These are phyloP conservation scores for Neckera pumila DNA, from an alignment of 225 moss, liverwort and hornwort genomes.

Conservation along the genomic window DNA sequence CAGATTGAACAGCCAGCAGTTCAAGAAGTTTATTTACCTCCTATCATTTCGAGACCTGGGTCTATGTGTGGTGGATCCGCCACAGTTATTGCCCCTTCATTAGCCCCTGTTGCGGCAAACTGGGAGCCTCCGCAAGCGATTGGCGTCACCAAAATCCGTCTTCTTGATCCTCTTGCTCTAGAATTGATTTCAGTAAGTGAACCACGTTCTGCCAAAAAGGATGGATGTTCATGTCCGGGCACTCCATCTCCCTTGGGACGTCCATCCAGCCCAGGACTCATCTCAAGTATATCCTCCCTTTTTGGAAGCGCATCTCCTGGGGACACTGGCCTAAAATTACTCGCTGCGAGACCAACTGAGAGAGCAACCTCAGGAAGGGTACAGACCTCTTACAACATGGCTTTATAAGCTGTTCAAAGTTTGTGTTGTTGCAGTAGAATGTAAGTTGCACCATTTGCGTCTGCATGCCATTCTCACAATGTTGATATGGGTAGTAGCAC, in stretches of 20 bases:
- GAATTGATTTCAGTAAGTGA: neutral
- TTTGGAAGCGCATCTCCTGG: neutral
- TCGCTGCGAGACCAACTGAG: conserved; percentile 10
- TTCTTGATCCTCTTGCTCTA: conserved; percentile 8
- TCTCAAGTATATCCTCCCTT: conserved; percentile 10
- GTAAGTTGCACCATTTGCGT: neutral
- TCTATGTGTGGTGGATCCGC: neutral
- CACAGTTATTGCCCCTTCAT: conserved; percentile 4
- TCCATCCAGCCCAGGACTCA: neutral
- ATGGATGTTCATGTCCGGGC: neutral
- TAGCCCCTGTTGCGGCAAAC: neutral
- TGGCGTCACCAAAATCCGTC: conserved; percentile 20
- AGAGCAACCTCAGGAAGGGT: conserved; percentile 29
- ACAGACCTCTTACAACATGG: neutral
- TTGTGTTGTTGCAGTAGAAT: neutral
- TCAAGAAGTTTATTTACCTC: conserved; percentile 16
- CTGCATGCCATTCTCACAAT: neutral
- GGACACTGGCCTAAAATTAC: neutral
- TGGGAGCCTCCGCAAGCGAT: conserved; percentile 35
- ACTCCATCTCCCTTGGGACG: neutral
- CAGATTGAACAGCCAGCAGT: neutral
- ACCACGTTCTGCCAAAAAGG: neutral
- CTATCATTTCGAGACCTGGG: neutral
- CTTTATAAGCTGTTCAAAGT: neutral
- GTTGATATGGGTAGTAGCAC: neutral